Evolutionary conservation across 192 early-diverging fungal species (phyloP).

Genomic region (Backusella psychrophila): DNA sequence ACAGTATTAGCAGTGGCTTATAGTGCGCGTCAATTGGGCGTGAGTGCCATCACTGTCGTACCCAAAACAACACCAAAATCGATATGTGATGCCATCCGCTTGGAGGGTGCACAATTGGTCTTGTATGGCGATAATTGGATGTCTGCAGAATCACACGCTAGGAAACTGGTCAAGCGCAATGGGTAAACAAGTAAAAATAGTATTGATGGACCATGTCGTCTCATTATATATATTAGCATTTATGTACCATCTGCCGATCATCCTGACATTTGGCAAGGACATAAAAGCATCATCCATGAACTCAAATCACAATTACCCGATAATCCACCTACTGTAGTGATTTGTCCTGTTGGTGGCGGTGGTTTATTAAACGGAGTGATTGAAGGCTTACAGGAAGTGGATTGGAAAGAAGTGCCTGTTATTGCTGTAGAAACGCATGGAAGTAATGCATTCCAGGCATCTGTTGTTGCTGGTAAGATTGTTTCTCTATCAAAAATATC

Average conservation of each 20-base stretch:
- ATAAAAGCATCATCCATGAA: slow-evolving; percentile 61
- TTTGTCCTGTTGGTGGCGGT: slow-evolving; percentile 69
- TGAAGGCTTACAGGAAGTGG: slow-evolving; percentile 54
- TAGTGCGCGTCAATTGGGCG: slow-evolving; percentile 58
- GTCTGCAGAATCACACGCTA: slow-evolving; percentile 42
- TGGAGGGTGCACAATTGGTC: slow-evolving; percentile 57
- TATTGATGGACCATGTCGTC: neutral
- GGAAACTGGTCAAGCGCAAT: slow-evolving; percentile 43
- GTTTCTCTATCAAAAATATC: slow-evolving; percentile 42
- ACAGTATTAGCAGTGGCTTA: slow-evolving; percentile 67
- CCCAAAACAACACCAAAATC: slow-evolving; percentile 45
- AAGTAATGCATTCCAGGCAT: slow-evolving; percentile 66
- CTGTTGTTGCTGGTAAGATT: slow-evolving; percentile 53
- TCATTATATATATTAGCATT: slow-evolving; percentile 13
- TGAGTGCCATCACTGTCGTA: slow-evolving; percentile 56
- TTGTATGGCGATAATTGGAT: slow-evolving; percentile 48
- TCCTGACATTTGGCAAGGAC: slow-evolving; percentile 54
- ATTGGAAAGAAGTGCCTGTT: slow-evolving; percentile 67
- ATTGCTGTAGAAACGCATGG: slow-evolving; percentile 77
- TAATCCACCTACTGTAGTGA: slow-evolving; percentile 57
- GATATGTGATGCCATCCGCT: slow-evolving; percentile 54
- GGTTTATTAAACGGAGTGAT: slow-evolving; percentile 68
- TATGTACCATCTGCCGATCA: slow-evolving; percentile 62
- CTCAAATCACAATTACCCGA: slow-evolving; percentile 59
- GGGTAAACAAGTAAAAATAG: slow-evolving; percentile 34